Conservation (phyloP, 495 filamentous ascomycete genomes). For the Penicillium parvum region DNA sequence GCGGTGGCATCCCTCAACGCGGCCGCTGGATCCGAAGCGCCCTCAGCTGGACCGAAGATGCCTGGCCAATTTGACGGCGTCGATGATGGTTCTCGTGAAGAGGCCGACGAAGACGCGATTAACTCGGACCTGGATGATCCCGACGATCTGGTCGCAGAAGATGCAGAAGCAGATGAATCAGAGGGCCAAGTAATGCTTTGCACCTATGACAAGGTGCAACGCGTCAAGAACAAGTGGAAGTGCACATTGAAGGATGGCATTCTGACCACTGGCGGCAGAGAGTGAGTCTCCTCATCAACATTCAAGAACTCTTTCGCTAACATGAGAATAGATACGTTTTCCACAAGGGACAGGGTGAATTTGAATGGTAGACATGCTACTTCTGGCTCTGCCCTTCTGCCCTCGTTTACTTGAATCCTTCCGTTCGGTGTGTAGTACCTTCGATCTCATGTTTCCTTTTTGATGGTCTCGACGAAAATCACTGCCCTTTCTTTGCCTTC, state of each 20-base stretch:
- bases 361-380: conserved; percentile 74
- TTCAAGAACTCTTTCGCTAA: conserved; percentile 1
- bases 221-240: conserved; percentile 99
- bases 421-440: conserved; percentile 16
- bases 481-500: conserved; percentile 1
- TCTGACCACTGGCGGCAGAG: conserved; percentile 81
- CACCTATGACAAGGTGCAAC: conserved; percentile 98
- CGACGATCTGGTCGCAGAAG: conserved; percentile 73
- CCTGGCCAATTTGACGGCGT: conserved; percentile 61
- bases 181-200: conserved; percentile 88
- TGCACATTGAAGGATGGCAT: conserved; percentile 97
- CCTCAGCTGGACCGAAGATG: conserved; percentile 5
- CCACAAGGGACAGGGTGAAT: conserved; percentile 94
- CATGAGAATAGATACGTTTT: conserved; percentile 69
- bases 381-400: not conserved
- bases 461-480: conserved; percentile 14
- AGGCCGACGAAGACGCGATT: conserved; percentile 88
- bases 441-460: conserved; percentile 4
- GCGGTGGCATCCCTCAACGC: conserved; percentile 4
- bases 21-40: not conserved
- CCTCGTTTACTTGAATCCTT: conserved; percentile 7
- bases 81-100: conserved; percentile 54
- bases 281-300: conserved; percentile 49
- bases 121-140: conserved; percentile 98
- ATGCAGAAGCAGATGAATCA: conserved; percentile 76